Conservation (phyloP, 495 filamentous ascomycete genomes). For the Apodospora peruviana region DNA sequence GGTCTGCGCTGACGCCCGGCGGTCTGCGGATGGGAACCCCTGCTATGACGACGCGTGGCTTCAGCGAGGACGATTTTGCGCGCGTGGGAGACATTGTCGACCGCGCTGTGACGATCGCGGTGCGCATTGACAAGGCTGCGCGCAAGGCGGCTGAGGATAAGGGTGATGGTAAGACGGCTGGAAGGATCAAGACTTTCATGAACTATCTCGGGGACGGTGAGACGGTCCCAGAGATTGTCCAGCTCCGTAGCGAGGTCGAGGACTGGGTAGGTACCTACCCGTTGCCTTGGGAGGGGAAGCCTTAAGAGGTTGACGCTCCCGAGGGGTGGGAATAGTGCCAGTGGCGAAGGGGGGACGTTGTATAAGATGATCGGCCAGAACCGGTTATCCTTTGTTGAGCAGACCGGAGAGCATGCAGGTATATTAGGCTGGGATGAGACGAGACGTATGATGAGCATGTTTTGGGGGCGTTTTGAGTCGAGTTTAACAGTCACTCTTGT, state of each 20-base stretch:
- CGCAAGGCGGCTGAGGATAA: constrained; percentile 69
- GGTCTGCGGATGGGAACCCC: constrained; percentile 90
- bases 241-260: constrained; percentile 82
- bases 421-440: neutral
- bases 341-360: neutral
- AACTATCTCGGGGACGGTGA: constrained; percentile 79
- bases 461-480: neutral
- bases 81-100: constrained; percentile 93
- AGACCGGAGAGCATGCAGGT: too few species aligned
- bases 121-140: constrained; percentile 75
- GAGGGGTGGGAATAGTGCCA: neutral
- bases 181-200: constrained; percentile 76
- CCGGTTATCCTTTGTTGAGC: too few species aligned
- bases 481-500: neutral
- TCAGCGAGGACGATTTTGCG: constrained; percentile 79
- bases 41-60: constrained; percentile 95
- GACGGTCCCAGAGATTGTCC: constrained; percentile 76
- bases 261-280: constrained; percentile 94
- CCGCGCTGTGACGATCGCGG: constrained; percentile 78
- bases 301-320: constrained; percentile 1
- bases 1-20: constrained; percentile 84
- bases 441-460: neutral
- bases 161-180: constrained; percentile 67
- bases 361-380: neutral
- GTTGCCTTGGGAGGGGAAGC: constrained; percentile 63